A percentile compares a stretch with the other conserved stretches of the same genome.
Evolutionary conservation across 768 basidiomycete genomes (phyloP).

Genomic region (Collybia nuda): DNA sequence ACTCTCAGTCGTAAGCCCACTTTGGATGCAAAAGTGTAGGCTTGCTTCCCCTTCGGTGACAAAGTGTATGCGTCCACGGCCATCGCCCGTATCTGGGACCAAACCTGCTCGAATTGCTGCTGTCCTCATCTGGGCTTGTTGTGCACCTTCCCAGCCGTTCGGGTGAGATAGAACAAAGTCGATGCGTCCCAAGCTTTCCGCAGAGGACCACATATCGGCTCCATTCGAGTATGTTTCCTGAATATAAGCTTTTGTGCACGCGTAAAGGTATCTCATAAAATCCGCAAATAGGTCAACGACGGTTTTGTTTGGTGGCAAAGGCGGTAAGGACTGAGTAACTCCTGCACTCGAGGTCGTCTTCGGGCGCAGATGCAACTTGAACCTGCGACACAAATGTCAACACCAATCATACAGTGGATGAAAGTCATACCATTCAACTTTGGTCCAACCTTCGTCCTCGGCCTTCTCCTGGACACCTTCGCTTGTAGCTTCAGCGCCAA

Average conservation of each 20-base stretch:
- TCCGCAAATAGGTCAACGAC: conserved; percentile 44
- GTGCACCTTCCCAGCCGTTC: conserved; percentile 55
- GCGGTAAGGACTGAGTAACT: conserved; percentile 29
- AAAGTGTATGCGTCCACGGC: conserved; percentile 40
- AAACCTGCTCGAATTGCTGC: conserved; percentile 48
- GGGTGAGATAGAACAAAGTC: conserved; percentile 55
- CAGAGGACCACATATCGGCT: conserved; percentile 34
- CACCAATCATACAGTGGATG: conserved; percentile 14
- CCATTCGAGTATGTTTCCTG: conserved; percentile 39
- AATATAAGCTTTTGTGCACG: conserved; percentile 40
- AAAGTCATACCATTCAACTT: conserved; percentile 42
- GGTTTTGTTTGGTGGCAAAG: conserved; percentile 41
- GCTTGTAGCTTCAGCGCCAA: conserved; percentile 42
- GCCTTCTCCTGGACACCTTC: conserved; percentile 38
- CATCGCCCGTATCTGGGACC: conserved; percentile 32
- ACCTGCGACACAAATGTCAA: conserved; percentile 18
- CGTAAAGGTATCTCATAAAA: conserved; percentile 42
- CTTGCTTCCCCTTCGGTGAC: conserved; percentile 59
- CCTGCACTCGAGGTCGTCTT: conserved; percentile 4
- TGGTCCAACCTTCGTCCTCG: conserved; percentile 42
- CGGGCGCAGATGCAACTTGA: conserved; percentile 20
- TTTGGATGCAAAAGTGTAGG: conserved; percentile 48
- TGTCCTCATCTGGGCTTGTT: conserved; percentile 47
- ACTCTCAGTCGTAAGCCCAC: conserved; percentile 30
- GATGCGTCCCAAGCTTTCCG: conserved; percentile 28